Evolutionary conservation across 306 rosid species (phyloP), one percentile per base, ranked within the genome.

Genomic region (Quercus cerris): DNA sequence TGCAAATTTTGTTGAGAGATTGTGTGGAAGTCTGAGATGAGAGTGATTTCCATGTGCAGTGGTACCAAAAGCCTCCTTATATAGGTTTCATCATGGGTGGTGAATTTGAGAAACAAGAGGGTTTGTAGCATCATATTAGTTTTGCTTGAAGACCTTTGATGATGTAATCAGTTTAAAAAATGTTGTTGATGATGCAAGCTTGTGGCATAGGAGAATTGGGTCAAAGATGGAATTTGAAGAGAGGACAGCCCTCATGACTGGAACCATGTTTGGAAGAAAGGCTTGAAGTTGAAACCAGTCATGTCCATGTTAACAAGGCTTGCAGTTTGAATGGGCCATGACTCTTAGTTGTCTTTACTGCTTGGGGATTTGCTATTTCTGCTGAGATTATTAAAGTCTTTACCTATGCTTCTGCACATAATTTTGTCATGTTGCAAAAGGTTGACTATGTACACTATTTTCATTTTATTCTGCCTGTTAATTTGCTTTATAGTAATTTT

Each of bases 251-350:
- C 41, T 92, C 44, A 89, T 91, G 97, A 78, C 87, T 74, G 91
- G 96, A 69, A 86, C 98, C 13, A 86, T 88, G 96, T 94, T 86
- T 55, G 98, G 96, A 68, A 92, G 94, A 89, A 81, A 76, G 62
- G 75, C 57, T 18, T 92, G 22, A 77, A 73, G 23, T 91, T 52
- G 81, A 75, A 38, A 84, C 79, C 0, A 90, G 93, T 12, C 56
- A 20, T 31, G 90, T 83, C 6, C 90, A 94, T 88, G 94, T 94
- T 70, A 92, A 89, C 75, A 71, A 71, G 62, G 74, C 81, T 22
- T 88, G 86, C 23, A 90, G 91, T 7, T 87, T 89, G 1, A 97
- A 92, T 80, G 52, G 86, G 94, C 89, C 28, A 90, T 95, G 41
- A 35, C 41, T 0, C 98, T 94, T 77, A 97, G 90, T 75, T 92